Percentiles rank a stretch among this genome's conserved stretches.
Conservation (phyloP, 116 monocot species). For the Posidonia oceanica region DNA sequence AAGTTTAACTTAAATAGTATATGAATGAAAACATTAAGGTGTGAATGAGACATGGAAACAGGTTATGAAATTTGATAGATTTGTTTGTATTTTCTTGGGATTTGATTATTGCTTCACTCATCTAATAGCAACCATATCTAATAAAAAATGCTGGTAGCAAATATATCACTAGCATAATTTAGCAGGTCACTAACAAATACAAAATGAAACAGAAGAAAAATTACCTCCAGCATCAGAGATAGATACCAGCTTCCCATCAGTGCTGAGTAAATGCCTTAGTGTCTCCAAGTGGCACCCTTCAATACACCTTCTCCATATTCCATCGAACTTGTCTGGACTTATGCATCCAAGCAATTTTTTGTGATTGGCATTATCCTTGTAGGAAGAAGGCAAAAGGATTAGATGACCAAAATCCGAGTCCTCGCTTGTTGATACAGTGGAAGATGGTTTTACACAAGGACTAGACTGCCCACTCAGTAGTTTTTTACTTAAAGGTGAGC, state of each 20-base stretch:
- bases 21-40: too few species aligned
- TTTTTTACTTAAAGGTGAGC: conserved; percentile 7
- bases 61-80: too few species aligned
- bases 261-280: conserved; percentile 46
- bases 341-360: conserved; percentile 10
- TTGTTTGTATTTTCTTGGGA: too few species aligned
- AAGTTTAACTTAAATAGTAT: too few species aligned
- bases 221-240: conserved; percentile 52
- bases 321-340: conserved; percentile 33
- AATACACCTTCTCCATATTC: conserved; percentile 70
- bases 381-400: conserved; percentile 1
- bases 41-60: too few species aligned
- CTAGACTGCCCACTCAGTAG: conserved; percentile 10
- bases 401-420: not conserved
- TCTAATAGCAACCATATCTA: too few species aligned
- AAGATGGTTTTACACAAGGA: conserved; percentile 7
- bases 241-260: conserved; percentile 60
- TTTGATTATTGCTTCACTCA: too few species aligned
- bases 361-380: conserved; percentile 10
- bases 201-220: not conserved
- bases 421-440: conserved; percentile 9
- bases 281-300: conserved; percentile 58
- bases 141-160: too few species aligned
- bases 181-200: too few species aligned
- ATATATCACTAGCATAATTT: too few species aligned